Conservation (phyloP, 2,329 filamentous ascomycete species). For the Myrmaecium sp. region DNA sequence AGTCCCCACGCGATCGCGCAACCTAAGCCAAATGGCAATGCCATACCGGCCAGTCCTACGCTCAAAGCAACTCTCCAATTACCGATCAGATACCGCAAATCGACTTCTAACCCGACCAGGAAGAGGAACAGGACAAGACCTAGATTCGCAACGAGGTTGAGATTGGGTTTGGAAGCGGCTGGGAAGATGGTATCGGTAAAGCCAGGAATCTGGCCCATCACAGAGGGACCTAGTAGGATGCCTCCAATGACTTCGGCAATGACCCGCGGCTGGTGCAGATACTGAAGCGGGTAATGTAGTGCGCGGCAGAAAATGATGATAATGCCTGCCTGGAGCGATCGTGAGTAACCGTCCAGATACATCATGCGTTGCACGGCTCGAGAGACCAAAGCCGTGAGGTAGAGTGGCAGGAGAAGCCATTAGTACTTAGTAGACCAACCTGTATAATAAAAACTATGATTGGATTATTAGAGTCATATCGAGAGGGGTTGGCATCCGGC, state of each 20-base stretch:
- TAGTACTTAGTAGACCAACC: too few species aligned
- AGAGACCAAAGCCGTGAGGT: neutral
- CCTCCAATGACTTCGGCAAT: slow-evolving; percentile 78
- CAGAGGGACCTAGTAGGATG: slow-evolving; percentile 69
- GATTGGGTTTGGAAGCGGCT: slow-evolving; percentile 50
- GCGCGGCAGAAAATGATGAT: slow-evolving; percentile 61
- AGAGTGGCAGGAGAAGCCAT: too few species aligned
- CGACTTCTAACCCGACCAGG: slow-evolving; percentile 73
- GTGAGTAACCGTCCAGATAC: neutral
- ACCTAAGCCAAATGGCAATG: slow-evolving; percentile 67
- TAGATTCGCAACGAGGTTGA: slow-evolving; percentile 65
- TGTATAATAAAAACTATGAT: slow-evolving; percentile 64
- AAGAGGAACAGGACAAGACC: slow-evolving; percentile 77
- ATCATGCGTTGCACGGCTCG: slow-evolving; percentile 3
- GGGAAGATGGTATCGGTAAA: slow-evolving; percentile 69
- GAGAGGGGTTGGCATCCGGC: slow-evolving; percentile 48
- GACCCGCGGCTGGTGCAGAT: slow-evolving; percentile 62
- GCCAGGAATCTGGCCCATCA: slow-evolving; percentile 70
- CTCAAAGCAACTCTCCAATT: slow-evolving; percentile 69
- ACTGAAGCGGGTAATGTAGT: slow-evolving; percentile 60
- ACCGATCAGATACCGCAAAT: slow-evolving; percentile 56
- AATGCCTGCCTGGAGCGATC: slow-evolving; percentile 41
- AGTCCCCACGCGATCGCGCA: slow-evolving; percentile 67
- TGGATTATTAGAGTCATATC: slow-evolving; percentile 53
- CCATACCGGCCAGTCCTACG: slow-evolving; percentile 66